Base-by-base conservation (phyloP, 148 eudicot genomes). In the Nepenthes mirabilis region DNA sequence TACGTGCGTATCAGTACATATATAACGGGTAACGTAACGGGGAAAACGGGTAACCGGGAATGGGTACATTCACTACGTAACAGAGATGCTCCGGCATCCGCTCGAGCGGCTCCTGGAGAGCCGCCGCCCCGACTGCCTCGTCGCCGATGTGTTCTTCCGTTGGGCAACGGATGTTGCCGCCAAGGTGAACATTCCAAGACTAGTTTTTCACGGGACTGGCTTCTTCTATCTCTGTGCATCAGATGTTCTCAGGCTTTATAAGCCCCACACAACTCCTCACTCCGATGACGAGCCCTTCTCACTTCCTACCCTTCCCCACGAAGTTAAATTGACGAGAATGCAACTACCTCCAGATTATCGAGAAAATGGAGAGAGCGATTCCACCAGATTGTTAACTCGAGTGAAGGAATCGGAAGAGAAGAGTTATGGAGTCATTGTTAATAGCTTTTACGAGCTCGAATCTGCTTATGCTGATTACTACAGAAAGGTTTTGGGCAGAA, bases 141-240 rank as follows among this genome's bases (percentile, higher is more conserved):
- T 78, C 23, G 64, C 79, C 0, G 82, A 78, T 58, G 68, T 71
- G 76, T 74, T 74, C 66, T 78, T 59, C 34, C 82, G 75, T 6
- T 78, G 82, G 75, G 66, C 82, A 23, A 56, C 65, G 10, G 68
- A 68, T n/a, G 52, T 51, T 34, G 82, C 82, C 8, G 65, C 67
- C 37, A 65, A 65, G 43, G 68, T 70, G 60, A 57, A 48, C 2
- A 71, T 78, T 33, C 82, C 82, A 1, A 64, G 78, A 33, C 34
- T 74, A 13, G 70, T 68, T 6, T 78, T 78, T 11, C 74, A 79
- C 33, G 83, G 83, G 2, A 65, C 62, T 0, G 32, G 72, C 33
- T 79, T 40, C 45, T 65, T 72, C 10, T 12, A 72, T 1, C 47
- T 65, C 0, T 78, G 75, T 57, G 70, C 33, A 47, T 2, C 68